A percentile compares a stretch with the other conserved stretches of the same genome.
These are phyloP conservation scores for Tulasnella sp. DNA, from an alignment of 768 basidiomycete species.

Conservation along the genomic window DNA sequence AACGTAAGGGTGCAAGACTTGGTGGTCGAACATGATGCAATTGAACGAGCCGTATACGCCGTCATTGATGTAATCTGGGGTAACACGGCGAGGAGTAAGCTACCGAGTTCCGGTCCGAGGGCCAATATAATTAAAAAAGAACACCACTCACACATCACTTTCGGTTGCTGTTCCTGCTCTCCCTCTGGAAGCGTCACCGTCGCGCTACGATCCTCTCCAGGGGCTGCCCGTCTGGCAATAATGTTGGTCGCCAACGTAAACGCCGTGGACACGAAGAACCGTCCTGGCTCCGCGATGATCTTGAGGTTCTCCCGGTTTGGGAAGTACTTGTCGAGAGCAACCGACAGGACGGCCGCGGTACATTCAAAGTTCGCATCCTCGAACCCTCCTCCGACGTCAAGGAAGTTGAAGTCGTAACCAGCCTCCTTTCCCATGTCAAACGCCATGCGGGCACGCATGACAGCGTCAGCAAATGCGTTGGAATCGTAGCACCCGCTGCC, in stretches of 20 bases:
- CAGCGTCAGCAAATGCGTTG: slow-evolving; percentile 81
- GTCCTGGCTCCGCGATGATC: slow-evolving; percentile 92
- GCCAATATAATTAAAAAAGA: not conserved
- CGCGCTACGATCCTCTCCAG: slow-evolving; percentile 16
- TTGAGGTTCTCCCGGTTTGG: slow-evolving; percentile 56
- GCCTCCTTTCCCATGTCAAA: slow-evolving; percentile 82
- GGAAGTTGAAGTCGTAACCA: slow-evolving; percentile 76
- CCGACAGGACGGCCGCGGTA: slow-evolving; percentile 64
- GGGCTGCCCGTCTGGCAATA: slow-evolving; percentile 71
- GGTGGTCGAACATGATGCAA: slow-evolving; percentile 97
- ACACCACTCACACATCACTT: slow-evolving; percentile 81
- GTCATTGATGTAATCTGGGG: slow-evolving; percentile 95
- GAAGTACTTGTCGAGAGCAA: slow-evolving; percentile 74
- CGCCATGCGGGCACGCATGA: slow-evolving; percentile 71
- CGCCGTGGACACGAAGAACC: slow-evolving; percentile 89
- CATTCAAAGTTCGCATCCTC: slow-evolving; percentile 81
- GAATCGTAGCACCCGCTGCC: slow-evolving; percentile 96
- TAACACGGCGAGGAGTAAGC: not conserved
- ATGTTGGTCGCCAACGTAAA: slow-evolving; percentile 91
- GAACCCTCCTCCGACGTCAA: slow-evolving; percentile 97
- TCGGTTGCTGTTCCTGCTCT: slow-evolving; percentile 41
- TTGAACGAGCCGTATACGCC: slow-evolving; percentile 97
- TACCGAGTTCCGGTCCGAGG: not conserved
- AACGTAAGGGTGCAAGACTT: slow-evolving; percentile 73
- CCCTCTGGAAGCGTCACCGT: slow-evolving; percentile 40